These are phyloP conservation scores for Sporobolomyces roseus DNA, from an alignment of 768 basidiomycete genomes.

Conservation along the genomic window DNA sequence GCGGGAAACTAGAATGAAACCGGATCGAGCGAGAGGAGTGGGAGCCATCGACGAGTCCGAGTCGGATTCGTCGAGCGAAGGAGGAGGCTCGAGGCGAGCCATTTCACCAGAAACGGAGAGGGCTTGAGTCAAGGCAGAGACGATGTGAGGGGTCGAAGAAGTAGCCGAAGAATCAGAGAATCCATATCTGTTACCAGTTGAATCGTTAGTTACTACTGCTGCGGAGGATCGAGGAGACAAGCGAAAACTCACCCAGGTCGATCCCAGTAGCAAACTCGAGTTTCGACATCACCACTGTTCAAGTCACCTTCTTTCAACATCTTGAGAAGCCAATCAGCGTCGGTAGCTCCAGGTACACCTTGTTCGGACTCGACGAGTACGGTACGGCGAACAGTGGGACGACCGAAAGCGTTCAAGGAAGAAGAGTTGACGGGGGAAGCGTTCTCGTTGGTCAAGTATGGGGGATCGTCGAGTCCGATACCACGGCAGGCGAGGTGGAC, in stretches of 20 bases:
- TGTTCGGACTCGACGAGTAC: slow-evolving; percentile 38
- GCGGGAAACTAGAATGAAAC: slow-evolving; percentile 36
- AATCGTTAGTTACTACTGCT: background rate
- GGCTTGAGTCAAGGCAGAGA: slow-evolving; percentile 34
- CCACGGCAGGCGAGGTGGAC: slow-evolving; percentile 39
- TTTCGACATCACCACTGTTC: slow-evolving; percentile 29
- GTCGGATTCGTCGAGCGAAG: slow-evolving; percentile 1
- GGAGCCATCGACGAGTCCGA: slow-evolving; percentile 8
- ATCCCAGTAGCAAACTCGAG: slow-evolving; percentile 40
- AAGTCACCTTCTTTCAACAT: slow-evolving; percentile 38
- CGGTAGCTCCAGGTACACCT: slow-evolving; percentile 26
- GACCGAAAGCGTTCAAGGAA: background rate
- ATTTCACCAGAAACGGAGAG: slow-evolving; percentile 36
- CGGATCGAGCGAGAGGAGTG: slow-evolving; percentile 35
- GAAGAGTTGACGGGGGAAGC: slow-evolving; percentile 1
- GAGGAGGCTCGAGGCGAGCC: slow-evolving; percentile 36
- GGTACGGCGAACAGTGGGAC: slow-evolving; percentile 35
- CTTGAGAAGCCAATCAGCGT: slow-evolving; percentile 31
- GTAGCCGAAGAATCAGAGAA: slow-evolving; percentile 35
- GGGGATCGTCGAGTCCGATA: slow-evolving; percentile 28
- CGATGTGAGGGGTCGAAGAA: slow-evolving; percentile 20
- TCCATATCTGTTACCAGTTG: slow-evolving; percentile 25
- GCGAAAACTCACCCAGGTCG: slow-evolving; percentile 28
- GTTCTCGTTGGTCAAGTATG: background rate
- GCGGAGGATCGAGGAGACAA: background rate